Base-by-base conservation (phyloP, 805 yeast genomes). In the Cyberlindnera sargentensis region DNA sequence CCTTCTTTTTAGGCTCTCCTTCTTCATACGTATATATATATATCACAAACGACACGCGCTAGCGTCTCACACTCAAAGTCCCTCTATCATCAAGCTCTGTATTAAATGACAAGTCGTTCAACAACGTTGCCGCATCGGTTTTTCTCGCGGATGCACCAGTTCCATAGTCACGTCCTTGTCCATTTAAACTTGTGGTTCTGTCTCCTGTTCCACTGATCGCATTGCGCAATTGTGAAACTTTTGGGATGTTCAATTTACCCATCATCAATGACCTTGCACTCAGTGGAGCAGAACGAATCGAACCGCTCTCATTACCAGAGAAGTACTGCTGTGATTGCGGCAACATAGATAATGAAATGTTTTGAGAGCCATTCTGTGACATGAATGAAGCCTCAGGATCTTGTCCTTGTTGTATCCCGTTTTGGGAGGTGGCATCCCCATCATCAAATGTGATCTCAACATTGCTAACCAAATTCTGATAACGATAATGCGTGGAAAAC, bases 231-330 rank as follows among this genome's bases (percentile, higher is more conserved):
- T 58, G 58, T 31, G 51, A 48, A 7, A 58, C 59, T 34, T 50
- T 57, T 35, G 62, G 62, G 7, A 47, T 50, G 23, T 50, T 46
- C 20, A 54, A 36, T 24, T 47, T 57, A 6, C 53, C 52, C 41
- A 49, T 43, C 34, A 58, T 15, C 15, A 53, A 25, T 0, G 61
- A 53, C 49, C 61, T 54, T 1, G 57, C 58, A 9, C 60, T 55
- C 7, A 52, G 30, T 33, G 61, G 62, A n/a, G 50, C 54, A 3
- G 61, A 56, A 32, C 44, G 55, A 32, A 58, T 54, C 32, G 59
- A 54, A 36, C 47, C 38, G 26, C 37, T 44, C 8, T 58, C 62
- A 24, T 41, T 34, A 26, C 23, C 23, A 30, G 30, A 30, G 46
- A 34, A 30, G 28, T 41, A 15, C 3, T 44, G 35, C 4, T 48